Conservation (phyloP, 2,329 filamentous ascomycete genomes). For the Pseudogymnoascus sp. region DNA sequence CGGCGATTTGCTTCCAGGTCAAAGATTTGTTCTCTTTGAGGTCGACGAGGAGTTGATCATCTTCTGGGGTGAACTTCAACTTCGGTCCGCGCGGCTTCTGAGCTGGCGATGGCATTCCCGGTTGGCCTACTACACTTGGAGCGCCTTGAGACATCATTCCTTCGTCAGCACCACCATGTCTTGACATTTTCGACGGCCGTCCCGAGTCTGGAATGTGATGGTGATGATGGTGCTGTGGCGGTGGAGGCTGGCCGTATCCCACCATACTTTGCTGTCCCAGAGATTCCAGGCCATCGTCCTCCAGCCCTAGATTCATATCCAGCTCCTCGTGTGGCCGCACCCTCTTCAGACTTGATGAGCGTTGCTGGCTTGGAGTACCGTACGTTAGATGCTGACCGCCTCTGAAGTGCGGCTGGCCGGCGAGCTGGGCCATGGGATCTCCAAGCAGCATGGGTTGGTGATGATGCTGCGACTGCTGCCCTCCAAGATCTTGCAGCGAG, state of each 20-base stretch:
- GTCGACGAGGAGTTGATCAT: slow-evolving; percentile 80
- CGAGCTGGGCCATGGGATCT: slow-evolving; percentile 45
- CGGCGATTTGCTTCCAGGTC: slow-evolving; percentile 96
- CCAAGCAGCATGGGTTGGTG: slow-evolving; percentile 49
- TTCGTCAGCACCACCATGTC: slow-evolving; percentile 46
- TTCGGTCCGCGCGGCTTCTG: slow-evolving; percentile 78
- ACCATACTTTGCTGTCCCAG: slow-evolving; percentile 50
- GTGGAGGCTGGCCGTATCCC: slow-evolving; percentile 31
- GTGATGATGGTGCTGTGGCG: slow-evolving; percentile 52
- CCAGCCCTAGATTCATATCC: slow-evolving; percentile 33
- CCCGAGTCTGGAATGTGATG: slow-evolving; percentile 75
- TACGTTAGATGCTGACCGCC: slow-evolving; percentile 45
- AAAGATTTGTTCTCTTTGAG: slow-evolving; percentile 91
- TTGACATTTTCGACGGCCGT: slow-evolving; percentile 60
- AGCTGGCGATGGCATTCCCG: slow-evolving; percentile 79
- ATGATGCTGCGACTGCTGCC: slow-evolving; percentile 48
- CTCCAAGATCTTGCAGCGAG: slow-evolving; percentile 23
- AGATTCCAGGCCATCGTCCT: slow-evolving; percentile 44
- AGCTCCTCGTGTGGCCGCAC: slow-evolving; percentile 49
- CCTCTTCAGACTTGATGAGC: slow-evolving; percentile 38
- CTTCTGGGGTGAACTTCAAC: slow-evolving; percentile 87
- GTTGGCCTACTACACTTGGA: slow-evolving; percentile 79
- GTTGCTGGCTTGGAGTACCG: slow-evolving; percentile 32
- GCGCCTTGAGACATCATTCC: slow-evolving; percentile 49
- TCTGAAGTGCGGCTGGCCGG: slow-evolving; percentile 39